Evolutionary conservation across 306 rosid species (phyloP), one percentile per base, ranked within the genome.

Genomic region (Casuarina glauca): DNA sequence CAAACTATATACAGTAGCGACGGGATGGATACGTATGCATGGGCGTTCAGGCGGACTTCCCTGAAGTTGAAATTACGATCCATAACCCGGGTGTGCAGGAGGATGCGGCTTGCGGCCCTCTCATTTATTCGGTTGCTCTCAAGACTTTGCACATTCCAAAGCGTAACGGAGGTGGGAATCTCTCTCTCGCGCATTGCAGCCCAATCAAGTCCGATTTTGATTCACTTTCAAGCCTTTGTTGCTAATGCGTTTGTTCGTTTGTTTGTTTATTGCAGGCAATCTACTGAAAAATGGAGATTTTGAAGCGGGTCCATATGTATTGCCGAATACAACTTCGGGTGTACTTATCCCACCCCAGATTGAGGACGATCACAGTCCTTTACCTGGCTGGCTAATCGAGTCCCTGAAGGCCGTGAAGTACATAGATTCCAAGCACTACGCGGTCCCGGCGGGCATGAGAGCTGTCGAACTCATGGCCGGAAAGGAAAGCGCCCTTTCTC

Each of bases 381-480:
- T 93, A 10, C 93, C 94, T 19, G 98, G 98, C 11, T 93, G 98
- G 98, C 89, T 91, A 3, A 85, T 93, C 3, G 97, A 91, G 39
- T 91, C 98, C 41, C 93, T 93, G 2, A 93, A 93, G 69, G 94
- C 98, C 0, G 98, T 93, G 3, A 93, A 91, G 44, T 93, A 93
- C 88, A 80, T 93, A 9, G 97, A 93, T 60, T 89, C 97, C 1
- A 80, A 70, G 1, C 98, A 93, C 57, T 93, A 79, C 76, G 6
- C 77, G 0, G 87, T 93, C 1, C 98, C 98, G 0, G 86, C 78
- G 12, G 98, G 98, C 2, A 81, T 76, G 57, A 84, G 98, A 74
- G 97, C 92, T 0, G 78, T 93, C 9, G 97, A 93, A 66, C 91
- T 93, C 44, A 86, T 93, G n/a, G 93, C 89, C 7, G 98, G 98